Conservation (phyloP, 1,284 basidiomycete genomes). For the Tausonia pullulans region DNA sequence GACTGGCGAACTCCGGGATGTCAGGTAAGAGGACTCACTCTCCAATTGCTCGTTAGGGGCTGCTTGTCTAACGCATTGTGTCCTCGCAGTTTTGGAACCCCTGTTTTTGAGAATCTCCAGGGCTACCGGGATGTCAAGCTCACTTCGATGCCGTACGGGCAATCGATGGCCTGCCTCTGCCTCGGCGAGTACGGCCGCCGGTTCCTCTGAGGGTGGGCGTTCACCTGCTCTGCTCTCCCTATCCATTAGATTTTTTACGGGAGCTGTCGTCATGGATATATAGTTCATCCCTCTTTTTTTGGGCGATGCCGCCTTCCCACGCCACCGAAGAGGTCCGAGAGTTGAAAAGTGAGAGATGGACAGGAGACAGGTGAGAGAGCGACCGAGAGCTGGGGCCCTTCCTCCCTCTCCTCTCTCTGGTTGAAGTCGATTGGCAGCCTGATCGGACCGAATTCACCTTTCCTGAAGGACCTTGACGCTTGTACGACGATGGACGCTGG, state of each 20-base stretch:
- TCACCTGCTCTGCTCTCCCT: too few species aligned
- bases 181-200: conserved; percentile 1
- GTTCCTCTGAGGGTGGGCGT: conserved; percentile 2
- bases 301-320: too few species aligned
- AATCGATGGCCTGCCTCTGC: conserved; percentile 40
- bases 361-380: too few species aligned
- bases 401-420: neutral
- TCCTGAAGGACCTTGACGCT: too few species aligned
- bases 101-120: conserved; percentile 46
- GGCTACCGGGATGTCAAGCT: conserved; percentile 47
- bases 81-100: conserved; percentile 45
- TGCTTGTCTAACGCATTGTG: neutral
- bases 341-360: too few species aligned
- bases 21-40: conserved; percentile 23
- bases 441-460: too few species aligned
- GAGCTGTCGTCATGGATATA: too few species aligned
- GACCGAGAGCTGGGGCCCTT: too few species aligned
- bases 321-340: too few species aligned
- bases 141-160: conserved; percentile 56
- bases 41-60: neutral
- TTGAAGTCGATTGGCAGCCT: too few species aligned
- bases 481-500: too few species aligned
- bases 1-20: conserved; percentile 45
- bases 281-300: too few species aligned
- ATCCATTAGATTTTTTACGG: neutral